Evolutionary conservation across 75 land plant genomes (phyloP).

Genomic region (Adiantum capillusveneris): DNA sequence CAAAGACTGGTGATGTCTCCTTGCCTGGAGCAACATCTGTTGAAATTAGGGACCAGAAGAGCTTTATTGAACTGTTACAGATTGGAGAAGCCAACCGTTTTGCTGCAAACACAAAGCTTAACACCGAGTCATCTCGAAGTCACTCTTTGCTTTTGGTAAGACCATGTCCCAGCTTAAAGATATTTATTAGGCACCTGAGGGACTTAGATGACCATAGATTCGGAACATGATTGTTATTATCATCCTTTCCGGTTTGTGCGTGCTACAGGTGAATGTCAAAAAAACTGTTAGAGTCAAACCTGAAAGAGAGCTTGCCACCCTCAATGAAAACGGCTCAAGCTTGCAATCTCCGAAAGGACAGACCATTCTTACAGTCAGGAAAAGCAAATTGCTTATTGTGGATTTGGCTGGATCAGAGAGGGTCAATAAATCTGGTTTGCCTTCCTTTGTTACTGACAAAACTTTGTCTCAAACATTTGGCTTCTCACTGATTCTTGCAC

Average conservation of each 20-base stretch:
- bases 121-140: conserved; percentile 67
- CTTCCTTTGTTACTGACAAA: no score
- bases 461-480: no score
- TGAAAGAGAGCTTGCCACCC: conserved; percentile 17
- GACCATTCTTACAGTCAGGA: conserved; percentile 22
- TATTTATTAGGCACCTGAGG: neutral
- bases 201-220: neutral
- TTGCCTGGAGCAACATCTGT: conserved; percentile 48
- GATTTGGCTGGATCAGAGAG: conserved; percentile 84
- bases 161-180: neutral
- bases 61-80: conserved; percentile 41
- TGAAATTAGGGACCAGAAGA: conserved; percentile 33
- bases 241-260: no score
- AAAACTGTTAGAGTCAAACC: conserved; percentile 20
- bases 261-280: conserved; percentile 39
- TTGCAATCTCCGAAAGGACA: conserved; percentile 1
- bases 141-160: conserved; percentile 63
- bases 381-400: conserved; percentile 72
- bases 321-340: conserved; percentile 11
- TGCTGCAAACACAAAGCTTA: conserved; percentile 58
- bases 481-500: no score
- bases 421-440: conserved; percentile 59
- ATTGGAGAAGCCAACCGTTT: conserved; percentile 54
- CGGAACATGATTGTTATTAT: no score
- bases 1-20: conserved; percentile 61